Evolutionary conservation across 805 yeast species (phyloP), one percentile per base, ranked within the genome.

Genomic region (Kurtzmaniella cleridarum): DNA sequence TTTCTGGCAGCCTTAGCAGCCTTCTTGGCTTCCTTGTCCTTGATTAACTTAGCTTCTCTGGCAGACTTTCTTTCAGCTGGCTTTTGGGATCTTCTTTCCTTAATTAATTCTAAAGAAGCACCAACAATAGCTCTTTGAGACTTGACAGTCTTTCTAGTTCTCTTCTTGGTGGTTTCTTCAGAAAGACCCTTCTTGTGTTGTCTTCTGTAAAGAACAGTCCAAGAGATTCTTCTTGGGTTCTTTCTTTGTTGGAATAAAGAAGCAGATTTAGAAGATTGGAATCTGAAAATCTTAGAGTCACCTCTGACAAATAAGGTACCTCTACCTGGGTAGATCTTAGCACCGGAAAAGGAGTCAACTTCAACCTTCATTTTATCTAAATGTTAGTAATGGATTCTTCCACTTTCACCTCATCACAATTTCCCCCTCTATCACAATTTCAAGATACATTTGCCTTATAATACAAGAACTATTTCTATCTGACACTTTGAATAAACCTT

Each of bases 261-360:
- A 64, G 95, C 91, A 68, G 95, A 81, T 78, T 93, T 93, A 60
- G 97, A 85, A 73, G 86, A 81, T 74, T 85, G 95, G 93, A 93
- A 93, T 83, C 99, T 90, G 95, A 93, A 93, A 66, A 90, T 75
- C 83, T 93, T 93, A 69, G 98, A 90, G 88, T 93, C 99, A 65
- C 98, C 98, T 78, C 99, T 89, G 75, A 93, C 89, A 70, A 87
- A 93, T 73, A 93, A 83, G 71, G 95, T 88, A 77, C 98, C 98
- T 82, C 97, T 88, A 78, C 98, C 99, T 80, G 98, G 98, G 95
- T 91, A 93, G 82, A 93, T 91, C 79, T 91, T 93, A 67, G 91
- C 76, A 75, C 98, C 98, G 64, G 98, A 91, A 81, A 93, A 93
- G 69, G 98, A 86, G 76, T 93, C 98, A 79, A 91, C 78, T 85